Conservation (phyloP, 345 rosid species). For the Pseudoturritis turrita region DNA sequence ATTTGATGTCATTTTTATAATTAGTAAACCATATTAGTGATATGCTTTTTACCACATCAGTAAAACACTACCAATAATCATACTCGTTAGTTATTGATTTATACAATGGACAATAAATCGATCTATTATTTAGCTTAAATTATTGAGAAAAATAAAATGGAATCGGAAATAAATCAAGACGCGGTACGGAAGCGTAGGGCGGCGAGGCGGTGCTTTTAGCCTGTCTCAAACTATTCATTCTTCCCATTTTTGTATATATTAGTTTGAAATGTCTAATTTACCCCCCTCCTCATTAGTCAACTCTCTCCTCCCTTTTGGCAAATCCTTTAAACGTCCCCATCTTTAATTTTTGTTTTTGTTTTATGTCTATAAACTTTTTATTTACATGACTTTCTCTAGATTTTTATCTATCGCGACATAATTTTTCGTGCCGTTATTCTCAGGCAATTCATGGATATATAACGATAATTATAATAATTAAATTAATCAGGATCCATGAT, state of each 20-base stretch:
- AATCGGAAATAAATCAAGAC: neutral
- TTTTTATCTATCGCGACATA: neutral
- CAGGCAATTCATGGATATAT: neutral
- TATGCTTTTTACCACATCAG: no score
- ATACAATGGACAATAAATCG: neutral
- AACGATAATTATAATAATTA: neutral
- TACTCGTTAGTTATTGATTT: no score
- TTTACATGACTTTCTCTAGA: constrained; percentile 13
- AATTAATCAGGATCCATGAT: constrained; percentile 21
- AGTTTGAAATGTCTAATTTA: neutral
- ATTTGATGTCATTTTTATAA: no score
- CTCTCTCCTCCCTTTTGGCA: constrained; percentile 22
- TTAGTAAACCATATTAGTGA: no score
- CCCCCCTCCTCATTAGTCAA: constrained; percentile 24
- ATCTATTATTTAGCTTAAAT: constrained; percentile 5
- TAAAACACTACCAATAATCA: no score
- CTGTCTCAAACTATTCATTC: constrained; percentile 22
- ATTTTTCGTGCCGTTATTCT: constrained; percentile 21
- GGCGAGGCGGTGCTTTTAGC: constrained; percentile 30
- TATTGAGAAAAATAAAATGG: constrained; percentile 4
- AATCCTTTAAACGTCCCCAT: constrained; percentile 4
- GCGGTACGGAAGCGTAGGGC: constrained; percentile 26
- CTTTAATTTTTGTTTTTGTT: neutral
- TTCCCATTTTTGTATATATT: neutral
- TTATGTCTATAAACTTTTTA: neutral